Conservation (phyloP, 129 eudicot genomes). For the Gnaphalium uliginosum region DNA sequence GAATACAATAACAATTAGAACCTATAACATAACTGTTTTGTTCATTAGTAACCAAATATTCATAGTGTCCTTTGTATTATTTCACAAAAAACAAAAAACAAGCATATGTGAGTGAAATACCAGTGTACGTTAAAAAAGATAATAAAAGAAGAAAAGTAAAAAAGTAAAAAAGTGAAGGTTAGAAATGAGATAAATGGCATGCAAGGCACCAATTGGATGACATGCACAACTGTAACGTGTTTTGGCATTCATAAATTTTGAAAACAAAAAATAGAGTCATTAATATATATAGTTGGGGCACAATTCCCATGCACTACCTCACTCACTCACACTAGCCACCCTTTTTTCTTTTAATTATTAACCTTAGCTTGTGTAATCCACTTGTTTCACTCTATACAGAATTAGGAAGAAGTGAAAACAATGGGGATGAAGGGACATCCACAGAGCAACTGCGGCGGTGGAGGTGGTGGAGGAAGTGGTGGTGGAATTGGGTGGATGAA, state of each 20-base stretch:
- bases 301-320: conserved; percentile 52
- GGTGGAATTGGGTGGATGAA: conserved; percentile 15
- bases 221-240: conserved; percentile 37
- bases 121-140: too few relatives aligned
- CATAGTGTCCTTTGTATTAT: too few relatives aligned
- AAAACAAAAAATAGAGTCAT: neutral
- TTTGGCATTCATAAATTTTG: conserved; percentile 17
- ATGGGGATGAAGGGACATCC: conserved; percentile 35
- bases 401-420: neutral
- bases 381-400: neutral
- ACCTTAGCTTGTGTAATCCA: conserved; percentile 44
- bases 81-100: too few relatives aligned
- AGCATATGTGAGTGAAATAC: too few relatives aligned
- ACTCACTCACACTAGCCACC: neutral
- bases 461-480: conserved; percentile 9
- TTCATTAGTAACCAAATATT: too few relatives aligned
- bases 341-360: neutral
- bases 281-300: conserved; percentile 35
- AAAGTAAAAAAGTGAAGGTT: neutral
- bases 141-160: too few relatives aligned
- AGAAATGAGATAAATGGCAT: neutral
- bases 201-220: conserved; percentile 36
- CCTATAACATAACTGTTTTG: too few relatives aligned
- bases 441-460: conserved; percentile 35
- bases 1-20: too few relatives aligned